Percentiles rank a stretch among this genome's conserved stretches.
Conservation (phyloP, 2,329 filamentous ascomycete species). For the Dactylellina haptotyla region DNA sequence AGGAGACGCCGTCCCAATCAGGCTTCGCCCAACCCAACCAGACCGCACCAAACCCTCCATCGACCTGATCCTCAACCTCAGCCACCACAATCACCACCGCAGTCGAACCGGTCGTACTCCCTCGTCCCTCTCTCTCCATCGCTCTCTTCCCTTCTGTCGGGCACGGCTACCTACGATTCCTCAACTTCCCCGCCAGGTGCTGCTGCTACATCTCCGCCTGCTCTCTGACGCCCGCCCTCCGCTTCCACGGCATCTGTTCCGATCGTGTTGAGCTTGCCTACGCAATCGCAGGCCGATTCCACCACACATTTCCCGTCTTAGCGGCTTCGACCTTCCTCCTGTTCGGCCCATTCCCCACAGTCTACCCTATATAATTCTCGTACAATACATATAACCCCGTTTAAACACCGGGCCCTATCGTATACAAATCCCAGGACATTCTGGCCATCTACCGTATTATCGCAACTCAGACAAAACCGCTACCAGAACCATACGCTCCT, state of each 20-base stretch:
- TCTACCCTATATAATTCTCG: not conserved
- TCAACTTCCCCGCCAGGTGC: not conserved
- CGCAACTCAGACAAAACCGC: conserved; percentile 1
- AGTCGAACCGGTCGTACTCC: not conserved
- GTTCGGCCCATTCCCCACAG: conserved; percentile 8
- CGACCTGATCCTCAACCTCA: conserved; percentile 16
- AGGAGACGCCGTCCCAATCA: conserved; percentile 18
- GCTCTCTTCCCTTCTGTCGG: not conserved
- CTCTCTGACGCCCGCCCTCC: not conserved
- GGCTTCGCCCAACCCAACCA: conserved; percentile 1
- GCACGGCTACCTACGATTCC: not conserved
- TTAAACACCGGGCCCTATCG: not conserved
- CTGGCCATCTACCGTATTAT: not conserved
- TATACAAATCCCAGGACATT: not conserved
- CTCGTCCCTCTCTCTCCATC: not conserved
- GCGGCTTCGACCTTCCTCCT: conserved; percentile 26
- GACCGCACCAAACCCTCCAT: not conserved
- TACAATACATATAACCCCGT: conserved; percentile 6
- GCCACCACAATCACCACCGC: conserved; percentile 2
- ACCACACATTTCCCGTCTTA: conserved; percentile 15
- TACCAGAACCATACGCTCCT: not conserved
- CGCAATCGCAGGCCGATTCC: conserved; percentile 36
- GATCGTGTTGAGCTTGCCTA: conserved; percentile 35
- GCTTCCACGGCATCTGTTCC: conserved; percentile 23
- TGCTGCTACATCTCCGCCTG: not conserved